These are phyloP conservation scores for Hysterium pulicare DNA, from an alignment of 2,329 filamentous ascomycete genomes.

Conservation along the genomic window DNA sequence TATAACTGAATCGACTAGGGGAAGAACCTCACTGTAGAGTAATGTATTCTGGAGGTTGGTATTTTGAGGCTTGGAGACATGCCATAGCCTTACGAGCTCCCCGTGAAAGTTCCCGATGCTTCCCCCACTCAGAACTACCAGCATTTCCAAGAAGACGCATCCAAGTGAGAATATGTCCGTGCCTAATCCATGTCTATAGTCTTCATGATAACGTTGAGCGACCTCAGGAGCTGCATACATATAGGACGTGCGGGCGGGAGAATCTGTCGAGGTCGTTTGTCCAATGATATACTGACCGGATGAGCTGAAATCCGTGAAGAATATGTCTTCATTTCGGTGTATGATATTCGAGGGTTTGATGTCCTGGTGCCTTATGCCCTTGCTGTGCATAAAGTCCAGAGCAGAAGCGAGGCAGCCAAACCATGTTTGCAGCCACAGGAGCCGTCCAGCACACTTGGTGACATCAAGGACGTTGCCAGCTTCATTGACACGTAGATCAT, in stretches of 20 bases:
- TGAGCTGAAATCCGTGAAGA: slow-evolving; percentile 17
- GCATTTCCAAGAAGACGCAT: no score
- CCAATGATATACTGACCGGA: slow-evolving; percentile 6
- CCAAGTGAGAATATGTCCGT: slow-evolving; percentile 14
- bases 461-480: neutral
- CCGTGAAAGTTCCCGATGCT: no score
- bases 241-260: slow-evolving; percentile 1
- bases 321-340: slow-evolving; percentile 7
- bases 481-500: neutral
- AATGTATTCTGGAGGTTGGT: no score
- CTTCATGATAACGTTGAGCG: neutral
- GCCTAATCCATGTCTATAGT: slow-evolving; percentile 5
- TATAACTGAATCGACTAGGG: no score
- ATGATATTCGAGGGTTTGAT: slow-evolving; percentile 21
- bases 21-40: no score
- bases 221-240: slow-evolving; percentile 2
- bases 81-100: no score
- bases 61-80: no score
- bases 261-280: slow-evolving; percentile 9
- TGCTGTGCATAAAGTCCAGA: slow-evolving; percentile 11
- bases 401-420: slow-evolving; percentile 14
- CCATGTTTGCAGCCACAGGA: slow-evolving; percentile 7
- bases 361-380: slow-evolving; percentile 13
- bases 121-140: no score
- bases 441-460: no score